Percentiles rank a stretch among this genome's conserved stretches.
Evolutionary conservation across 176 grass and related monocot genomes (phyloP).

Genomic region (Paspalum notatum): DNA sequence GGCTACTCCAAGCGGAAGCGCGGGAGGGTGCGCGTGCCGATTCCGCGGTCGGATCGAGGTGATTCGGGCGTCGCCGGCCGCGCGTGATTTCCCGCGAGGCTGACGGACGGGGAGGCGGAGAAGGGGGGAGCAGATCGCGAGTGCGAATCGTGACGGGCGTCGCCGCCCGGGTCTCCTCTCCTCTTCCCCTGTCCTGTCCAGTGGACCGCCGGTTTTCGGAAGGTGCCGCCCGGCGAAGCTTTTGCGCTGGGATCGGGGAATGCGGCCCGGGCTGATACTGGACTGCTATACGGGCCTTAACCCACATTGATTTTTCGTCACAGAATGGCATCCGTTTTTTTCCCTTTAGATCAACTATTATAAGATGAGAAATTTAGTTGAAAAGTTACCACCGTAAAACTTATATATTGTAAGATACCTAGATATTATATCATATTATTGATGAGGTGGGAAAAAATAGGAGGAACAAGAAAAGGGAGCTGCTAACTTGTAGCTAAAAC

Average conservation of each 20-base stretch:
- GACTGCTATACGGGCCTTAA: neutral
- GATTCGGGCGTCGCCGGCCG: conserved; percentile 16
- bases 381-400: no score
- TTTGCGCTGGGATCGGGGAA: neutral
- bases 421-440: no score
- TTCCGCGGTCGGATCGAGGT: conserved; percentile 10
- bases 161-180: neutral
- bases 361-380: no score
- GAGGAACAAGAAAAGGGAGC: no score
- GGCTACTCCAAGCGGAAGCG: neutral
- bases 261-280: neutral
- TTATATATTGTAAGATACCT: no score
- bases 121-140: neutral
- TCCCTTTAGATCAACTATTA: no score
- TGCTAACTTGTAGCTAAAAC: no score
- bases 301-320: neutral
- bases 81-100: conserved; percentile 29
- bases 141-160: conserved; percentile 20
- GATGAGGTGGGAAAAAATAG: no score
- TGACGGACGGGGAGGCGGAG: neutral
- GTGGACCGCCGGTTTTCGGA: conserved; percentile 13
- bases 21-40: neutral
- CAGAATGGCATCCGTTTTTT: no score
- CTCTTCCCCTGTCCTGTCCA: neutral
- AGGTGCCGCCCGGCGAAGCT: conserved; percentile 10